These are phyloP conservation scores for Lactarius deliciosus DNA, from an alignment of 768 basidiomycete genomes.

Conservation along the genomic window DNA sequence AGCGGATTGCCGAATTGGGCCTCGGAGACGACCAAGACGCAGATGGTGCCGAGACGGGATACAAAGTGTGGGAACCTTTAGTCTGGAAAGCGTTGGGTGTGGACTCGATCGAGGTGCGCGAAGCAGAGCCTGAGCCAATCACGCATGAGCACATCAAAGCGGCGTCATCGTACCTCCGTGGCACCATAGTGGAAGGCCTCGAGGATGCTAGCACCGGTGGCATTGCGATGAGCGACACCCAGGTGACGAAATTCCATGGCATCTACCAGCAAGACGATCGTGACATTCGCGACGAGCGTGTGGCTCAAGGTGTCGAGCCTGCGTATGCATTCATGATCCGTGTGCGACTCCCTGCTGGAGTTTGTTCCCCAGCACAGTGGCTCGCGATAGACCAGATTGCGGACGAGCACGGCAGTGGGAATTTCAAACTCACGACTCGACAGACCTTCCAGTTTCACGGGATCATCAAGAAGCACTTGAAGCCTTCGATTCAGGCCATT, in stretches of 20 bases:
- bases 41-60: slow-evolving; percentile 94
- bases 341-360: slow-evolving; percentile 93
- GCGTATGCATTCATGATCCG: slow-evolving; percentile 99
- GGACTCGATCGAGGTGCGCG: slow-evolving; percentile 80
- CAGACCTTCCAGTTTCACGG: slow-evolving; percentile 99
- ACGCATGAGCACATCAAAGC: slow-evolving; percentile 99
- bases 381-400: slow-evolving; percentile 93
- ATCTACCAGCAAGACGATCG: slow-evolving; percentile 98
- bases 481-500: slow-evolving; percentile 96
- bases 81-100: slow-evolving; percentile 96
- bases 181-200: slow-evolving; percentile 92
- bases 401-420: slow-evolving; percentile 90
- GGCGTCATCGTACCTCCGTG: slow-evolving; percentile 88
- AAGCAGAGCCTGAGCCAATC: slow-evolving; percentile 94
- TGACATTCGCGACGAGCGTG: slow-evolving; percentile 95
- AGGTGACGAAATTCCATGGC: slow-evolving; percentile 97
- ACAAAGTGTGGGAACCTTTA: slow-evolving; percentile 91
- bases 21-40: slow-evolving; percentile 97
- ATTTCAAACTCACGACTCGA: slow-evolving; percentile 96
- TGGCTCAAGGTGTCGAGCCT: slow-evolving; percentile 88
- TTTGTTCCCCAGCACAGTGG: slow-evolving; percentile 92
- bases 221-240: slow-evolving; percentile 84
- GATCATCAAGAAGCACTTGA: slow-evolving; percentile 94
- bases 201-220: slow-evolving; percentile 83
- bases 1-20: slow-evolving; percentile 72